Evolutionary conservation across 352 stramenopile genomes (phyloP), one percentile per base, ranked within the genome.

Genomic region (Pythium volutum): DNA sequence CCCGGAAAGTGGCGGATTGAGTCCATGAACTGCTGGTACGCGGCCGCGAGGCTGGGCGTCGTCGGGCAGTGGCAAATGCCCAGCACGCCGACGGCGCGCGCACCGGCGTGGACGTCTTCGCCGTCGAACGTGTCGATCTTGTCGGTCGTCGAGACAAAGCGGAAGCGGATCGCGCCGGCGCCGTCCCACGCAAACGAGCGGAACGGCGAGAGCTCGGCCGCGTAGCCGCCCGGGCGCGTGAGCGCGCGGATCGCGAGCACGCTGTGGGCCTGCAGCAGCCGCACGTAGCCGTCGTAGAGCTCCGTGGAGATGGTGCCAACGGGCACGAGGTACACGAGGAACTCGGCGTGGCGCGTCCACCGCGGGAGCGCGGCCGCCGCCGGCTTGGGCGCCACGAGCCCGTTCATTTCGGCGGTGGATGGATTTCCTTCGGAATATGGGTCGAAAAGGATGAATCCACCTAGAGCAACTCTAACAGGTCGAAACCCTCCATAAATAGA

Each of bases 251-350:
- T 72, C 20, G 87, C 72, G 18, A 92, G 72, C 39, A 78, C 74
- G 49, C 67, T 59, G 59, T 90, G 71, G 10, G 47, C 47, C 49
- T 81, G 80, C 45, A 95, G 71, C 16, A 95, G 77, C 20, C 58
- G 70, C 59, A 79, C 63, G 64, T 91, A 91, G 31, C 60, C 59
- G 16, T 75, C 69, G 65, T 87, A 91, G 27, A 83, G 63, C 50
- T 89, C 73, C 14, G 58, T 20, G 4, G 85, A 74, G 55, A 91
- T 88, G 51, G 67, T 73, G 9, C 85, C 85, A 43, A 93, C 81
- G 11, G 85, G 85, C 42, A 88, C 80, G 39, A 92, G 67, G 64
- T 95, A 95, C 57, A 95, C 80, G 59, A 95, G 82, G 53, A 93
- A 79, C 74, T 93, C 73, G 48, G 74, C 65, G 56, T 73, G 77